Percentiles rank a stretch among this genome's conserved stretches.
phyloP scores from a whole-genome alignment of 768 basidiomycete genomes.

The Naematelia aurantialba region DNA sequence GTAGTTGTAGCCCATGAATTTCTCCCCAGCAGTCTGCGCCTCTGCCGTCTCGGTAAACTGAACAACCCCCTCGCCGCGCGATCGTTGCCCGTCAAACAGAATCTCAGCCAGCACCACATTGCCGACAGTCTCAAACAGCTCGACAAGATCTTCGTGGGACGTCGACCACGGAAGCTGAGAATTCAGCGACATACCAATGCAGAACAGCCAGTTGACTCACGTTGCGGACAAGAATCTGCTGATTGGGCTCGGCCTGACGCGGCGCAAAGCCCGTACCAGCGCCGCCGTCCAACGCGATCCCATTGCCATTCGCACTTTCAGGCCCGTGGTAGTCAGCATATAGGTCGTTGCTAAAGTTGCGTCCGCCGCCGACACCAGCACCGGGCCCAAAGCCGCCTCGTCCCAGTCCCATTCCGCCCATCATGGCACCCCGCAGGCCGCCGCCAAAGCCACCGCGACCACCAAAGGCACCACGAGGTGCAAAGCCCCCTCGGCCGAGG shows the following conservation, averaged over 20 bases:
- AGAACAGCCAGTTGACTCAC: constrained; percentile 58
- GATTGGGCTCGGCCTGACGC: constrained; percentile 70
- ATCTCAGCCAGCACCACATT: constrained; percentile 93
- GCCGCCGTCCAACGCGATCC: constrained; percentile 27
- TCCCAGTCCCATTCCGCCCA: constrained; percentile 34
- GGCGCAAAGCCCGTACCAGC: constrained; percentile 41
- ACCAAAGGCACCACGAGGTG: constrained; percentile 59
- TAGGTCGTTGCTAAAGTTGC: constrained; percentile 71
- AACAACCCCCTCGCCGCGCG: constrained; percentile 92
- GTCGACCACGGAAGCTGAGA: constrained; percentile 93
- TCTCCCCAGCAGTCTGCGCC: constrained; percentile 94
- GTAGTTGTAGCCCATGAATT: constrained; percentile 94
- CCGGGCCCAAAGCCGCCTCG: constrained; percentile 47
- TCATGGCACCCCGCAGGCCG: constrained; percentile 30
- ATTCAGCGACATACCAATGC: not conserved
- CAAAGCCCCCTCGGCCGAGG: constrained; percentile 51
- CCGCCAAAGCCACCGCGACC: constrained; percentile 50
- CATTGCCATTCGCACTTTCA: constrained; percentile 56
- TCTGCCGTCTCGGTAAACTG: constrained; percentile 83
- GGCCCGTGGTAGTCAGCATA: constrained; percentile 92
- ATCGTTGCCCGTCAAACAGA: constrained; percentile 82
- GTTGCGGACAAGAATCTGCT: constrained; percentile 98
- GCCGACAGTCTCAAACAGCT: constrained; percentile 96
- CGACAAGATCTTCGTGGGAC: constrained; percentile 95
- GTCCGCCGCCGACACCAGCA: constrained; percentile 58